These are phyloP conservation scores for Isoetes engelmannii DNA, from an alignment of 83 land plant genomes.

Conservation along the genomic window DNA sequence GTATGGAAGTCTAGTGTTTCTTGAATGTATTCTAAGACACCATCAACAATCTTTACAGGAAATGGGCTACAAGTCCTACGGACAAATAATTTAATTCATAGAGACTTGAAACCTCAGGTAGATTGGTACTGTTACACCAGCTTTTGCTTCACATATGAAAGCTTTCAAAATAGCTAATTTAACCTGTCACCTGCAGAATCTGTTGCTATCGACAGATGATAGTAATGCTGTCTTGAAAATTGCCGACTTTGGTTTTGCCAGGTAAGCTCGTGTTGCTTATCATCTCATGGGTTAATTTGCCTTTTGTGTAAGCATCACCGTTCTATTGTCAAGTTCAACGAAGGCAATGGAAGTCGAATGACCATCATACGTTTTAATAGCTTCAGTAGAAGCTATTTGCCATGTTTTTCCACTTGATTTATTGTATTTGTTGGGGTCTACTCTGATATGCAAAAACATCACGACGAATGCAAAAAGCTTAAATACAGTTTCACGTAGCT, in stretches of 20 bases:
- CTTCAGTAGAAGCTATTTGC: too few relatives aligned
- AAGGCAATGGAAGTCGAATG: too few relatives aligned
- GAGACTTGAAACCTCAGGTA: conserved; percentile 99
- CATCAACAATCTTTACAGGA: conserved; percentile 32
- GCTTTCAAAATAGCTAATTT: not conserved
- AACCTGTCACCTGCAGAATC: conserved; percentile 50
- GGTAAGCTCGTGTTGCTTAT: conserved; percentile 30
- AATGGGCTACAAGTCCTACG: conserved; percentile 81
- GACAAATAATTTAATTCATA: conserved; percentile 78
- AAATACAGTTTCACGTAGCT: too few relatives aligned
- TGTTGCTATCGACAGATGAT: conserved; percentile 69
- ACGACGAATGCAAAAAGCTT: too few relatives aligned
- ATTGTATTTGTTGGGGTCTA: too few relatives aligned
- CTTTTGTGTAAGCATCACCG: not conserved
- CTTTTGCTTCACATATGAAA: conserved; percentile 5
- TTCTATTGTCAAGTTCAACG: not conserved
- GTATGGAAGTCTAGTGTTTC: not conserved
- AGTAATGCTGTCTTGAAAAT: conserved; percentile 64
- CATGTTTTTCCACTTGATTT: too few relatives aligned
- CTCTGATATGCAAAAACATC: too few relatives aligned
- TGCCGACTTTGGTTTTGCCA: conserved; percentile 98
- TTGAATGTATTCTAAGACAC: not conserved
- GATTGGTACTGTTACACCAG: not conserved
- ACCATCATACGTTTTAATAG: too few relatives aligned
- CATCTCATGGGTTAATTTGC: not conserved